phyloP scores from a whole-genome alignment of 2,329 filamentous ascomycete genomes.

The Phyllosticta citriasiana region DNA sequence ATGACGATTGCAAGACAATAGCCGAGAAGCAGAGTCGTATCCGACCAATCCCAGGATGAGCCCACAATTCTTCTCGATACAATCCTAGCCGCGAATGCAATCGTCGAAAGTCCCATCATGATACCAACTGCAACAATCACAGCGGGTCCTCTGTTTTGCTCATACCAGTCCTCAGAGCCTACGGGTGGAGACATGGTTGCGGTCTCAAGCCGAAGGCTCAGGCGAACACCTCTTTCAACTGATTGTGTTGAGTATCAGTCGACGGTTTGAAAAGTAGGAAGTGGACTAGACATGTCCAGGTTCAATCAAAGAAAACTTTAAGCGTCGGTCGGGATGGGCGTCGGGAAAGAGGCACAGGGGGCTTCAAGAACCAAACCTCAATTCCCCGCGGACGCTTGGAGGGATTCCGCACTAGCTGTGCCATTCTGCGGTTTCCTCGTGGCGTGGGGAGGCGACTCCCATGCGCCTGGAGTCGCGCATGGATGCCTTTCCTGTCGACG shows the following conservation, averaged over 20 bases:
- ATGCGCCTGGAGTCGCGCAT: not conserved
- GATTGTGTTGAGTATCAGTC: not conserved
- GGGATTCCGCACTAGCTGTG: not conserved
- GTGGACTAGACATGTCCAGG: not conserved
- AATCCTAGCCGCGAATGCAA: not conserved
- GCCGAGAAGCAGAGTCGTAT: not conserved
- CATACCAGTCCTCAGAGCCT: not conserved
- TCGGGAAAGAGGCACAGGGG: not conserved
- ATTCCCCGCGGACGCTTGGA: not conserved
- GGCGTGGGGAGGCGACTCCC: not conserved
- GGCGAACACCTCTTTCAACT: not conserved
- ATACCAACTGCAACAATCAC: not conserved
- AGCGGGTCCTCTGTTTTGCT: not conserved
- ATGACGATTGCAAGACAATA: not conserved
- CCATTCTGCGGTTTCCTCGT: not conserved
- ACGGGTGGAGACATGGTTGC: not conserved
- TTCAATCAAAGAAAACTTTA: not conserved
- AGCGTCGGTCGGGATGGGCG: not conserved
- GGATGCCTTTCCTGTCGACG: not conserved
- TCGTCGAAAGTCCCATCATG: not conserved
- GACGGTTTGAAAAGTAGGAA: not conserved
- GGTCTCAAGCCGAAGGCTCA: not conserved
- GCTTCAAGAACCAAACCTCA: not conserved
- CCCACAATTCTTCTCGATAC: constrained; percentile 1
- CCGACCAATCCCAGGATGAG: constrained; percentile 2